Base-by-base conservation (phyloP, 495 filamentous ascomycete genomes). In the Penicillium subrubescens region DNA sequence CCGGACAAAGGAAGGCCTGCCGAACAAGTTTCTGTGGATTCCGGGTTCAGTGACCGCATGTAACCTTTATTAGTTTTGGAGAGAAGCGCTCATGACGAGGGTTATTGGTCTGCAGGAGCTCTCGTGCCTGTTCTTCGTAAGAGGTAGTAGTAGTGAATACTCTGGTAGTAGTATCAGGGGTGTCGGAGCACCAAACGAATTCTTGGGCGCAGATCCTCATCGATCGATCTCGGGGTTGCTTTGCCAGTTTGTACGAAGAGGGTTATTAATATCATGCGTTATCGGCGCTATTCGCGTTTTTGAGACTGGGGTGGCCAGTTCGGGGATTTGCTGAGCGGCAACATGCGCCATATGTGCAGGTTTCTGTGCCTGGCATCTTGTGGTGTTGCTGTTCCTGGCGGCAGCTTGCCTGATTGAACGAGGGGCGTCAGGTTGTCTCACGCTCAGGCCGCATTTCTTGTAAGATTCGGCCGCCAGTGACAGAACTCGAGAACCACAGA, bases 201-300 rank as follows among this genome's bases (percentile, higher is more conserved):
- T 31, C 23, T 50, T 33, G 46, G 27, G 41, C 46, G 66, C 54
- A 43, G 62, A 68, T 68, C 62, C 23, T 50, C 60, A 23, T 51
- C 35, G 62, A 50, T 62, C 59, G 61, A 67, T 63, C 52, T 64
- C 46, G 66, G 66, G 50, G 59, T 57, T 60, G 23, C n/a, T 59
- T 64, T 64, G 56, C 62, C 56, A 64, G 51, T 54, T 6, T 25
- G 25, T 53, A 23, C 43, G 44, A 54, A 37, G 48, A 50, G 3
- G 19, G 34, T 65, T 31, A 61, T 41, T 55, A 23, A 21, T 44
- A 23, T 39, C 27, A 46, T 23, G 21, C 21, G 34, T 52, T 53
- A 39, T 48, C 43, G 14, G 23, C n/a, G 27, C 55, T 33, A 44
- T 52, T 52, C 58, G 51, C 8, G 39, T 41, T 62, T 62, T 62